Conservation (phyloP, 805 yeast species). For the Candida maesae region DNA sequence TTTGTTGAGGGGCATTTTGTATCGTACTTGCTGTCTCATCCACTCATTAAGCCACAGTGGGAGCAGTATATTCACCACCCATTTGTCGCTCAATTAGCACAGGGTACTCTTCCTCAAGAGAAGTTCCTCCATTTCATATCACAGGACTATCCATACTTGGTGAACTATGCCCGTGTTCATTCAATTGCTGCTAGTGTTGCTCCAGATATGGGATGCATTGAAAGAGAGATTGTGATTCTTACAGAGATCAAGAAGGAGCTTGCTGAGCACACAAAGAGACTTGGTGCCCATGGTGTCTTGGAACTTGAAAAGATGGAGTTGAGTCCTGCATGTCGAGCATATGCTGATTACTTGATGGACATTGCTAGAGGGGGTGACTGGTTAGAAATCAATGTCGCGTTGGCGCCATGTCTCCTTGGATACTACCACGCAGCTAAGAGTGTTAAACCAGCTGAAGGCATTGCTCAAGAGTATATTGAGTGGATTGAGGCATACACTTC, state of each 20-base stretch:
- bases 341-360: slow-evolving; percentile 55
- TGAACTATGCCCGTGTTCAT: slow-evolving; percentile 66
- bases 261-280: slow-evolving; percentile 48
- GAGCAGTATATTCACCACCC: slow-evolving; percentile 53
- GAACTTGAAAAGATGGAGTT: slow-evolving; percentile 45
- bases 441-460: slow-evolving; percentile 31
- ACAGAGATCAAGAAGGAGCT: slow-evolving; percentile 52
- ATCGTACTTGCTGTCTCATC: slow-evolving; percentile 52
- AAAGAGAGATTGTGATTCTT: slow-evolving; percentile 48
- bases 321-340: slow-evolving; percentile 54
- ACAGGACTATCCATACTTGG: slow-evolving; percentile 66
- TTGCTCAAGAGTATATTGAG: slow-evolving; percentile 28
- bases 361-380: slow-evolving; percentile 54
- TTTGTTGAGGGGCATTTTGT: slow-evolving; percentile 33
- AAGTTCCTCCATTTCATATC: slow-evolving; percentile 49
- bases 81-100: slow-evolving; percentile 53
- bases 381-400: slow-evolving; percentile 61
- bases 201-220: slow-evolving; percentile 47
- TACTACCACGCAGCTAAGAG: slow-evolving; percentile 45
- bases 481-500: slow-evolving; percentile 66
- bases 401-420: slow-evolving; percentile 76
- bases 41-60: slow-evolving; percentile 55
- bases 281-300: slow-evolving; percentile 37
- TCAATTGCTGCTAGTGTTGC: slow-evolving; percentile 61
- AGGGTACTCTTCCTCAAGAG: slow-evolving; percentile 43